Evolutionary conservation across 1,139 yeast species (phyloP), one percentile per base, ranked within the genome.

Genomic region (Geotrichum citri-aurantii): DNA sequence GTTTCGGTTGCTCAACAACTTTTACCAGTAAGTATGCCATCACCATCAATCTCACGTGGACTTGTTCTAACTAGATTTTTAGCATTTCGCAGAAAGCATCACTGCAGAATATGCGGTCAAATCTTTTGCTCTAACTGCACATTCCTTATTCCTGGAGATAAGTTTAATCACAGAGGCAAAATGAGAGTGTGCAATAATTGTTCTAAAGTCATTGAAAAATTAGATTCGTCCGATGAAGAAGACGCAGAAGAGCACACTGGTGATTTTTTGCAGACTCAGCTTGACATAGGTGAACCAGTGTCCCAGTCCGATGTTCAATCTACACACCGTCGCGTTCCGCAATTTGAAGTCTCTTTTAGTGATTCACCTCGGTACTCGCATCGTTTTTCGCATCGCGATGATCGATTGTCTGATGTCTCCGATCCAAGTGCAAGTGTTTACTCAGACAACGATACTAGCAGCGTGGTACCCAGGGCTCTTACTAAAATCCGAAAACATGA

Each of bases 41-140:
- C 12, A 2, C 31, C 17, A 42, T 29, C 14, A 21, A 27, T 46
- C 46, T 27, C 42, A 4, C n/a, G n/a, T n/a, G n/a, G 10, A 23
- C 51, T 26, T 17, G 24, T 42, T 14, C 54, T 48, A 19, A 31
- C 17, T 12, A 17, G 24, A 24, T 19, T 24, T 52, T 21, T 50
- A 63, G 70, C 86, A 0, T 93, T 92, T 73, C 76, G 97, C 68
- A 78, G 99, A 65, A 88, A 89, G 65, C 99, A 93, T 70, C 99
- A 93, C 71, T 93, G 99, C 69, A 77, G 99, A 55, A 85, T 92
- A 55, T 93, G 99, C 73, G 98, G 98, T 1, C 97, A 92, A 71
- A 93, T 93, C 49, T 93, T 91, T 68, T 93, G 99, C 71, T 81
- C 89, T 37, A 80, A 81, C n/a, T 93, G 99, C 71, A 91, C 97